phyloP scores from a whole-genome alignment of 2,329 filamentous ascomycete species.

The Zasmidium angulare region DNA sequence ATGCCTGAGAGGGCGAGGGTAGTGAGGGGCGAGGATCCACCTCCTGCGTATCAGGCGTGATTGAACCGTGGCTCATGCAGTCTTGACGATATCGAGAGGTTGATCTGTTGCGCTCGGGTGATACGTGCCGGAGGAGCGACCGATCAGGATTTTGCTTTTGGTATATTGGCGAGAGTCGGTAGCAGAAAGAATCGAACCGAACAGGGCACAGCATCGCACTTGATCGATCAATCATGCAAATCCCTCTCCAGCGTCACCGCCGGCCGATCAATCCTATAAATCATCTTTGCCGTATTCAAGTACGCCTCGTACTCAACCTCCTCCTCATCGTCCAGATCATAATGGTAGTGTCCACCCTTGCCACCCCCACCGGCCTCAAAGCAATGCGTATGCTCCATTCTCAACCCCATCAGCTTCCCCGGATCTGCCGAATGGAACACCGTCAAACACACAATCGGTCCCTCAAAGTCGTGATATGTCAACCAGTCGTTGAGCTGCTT shows the following conservation, averaged over 20 bases:
- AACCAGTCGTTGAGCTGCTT: conserved; percentile 31
- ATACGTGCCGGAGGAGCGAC: no score
- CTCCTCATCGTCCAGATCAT: conserved; percentile 23
- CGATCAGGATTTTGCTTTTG: no score
- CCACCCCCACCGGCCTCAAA: conserved; percentile 28
- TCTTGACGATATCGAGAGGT: no score
- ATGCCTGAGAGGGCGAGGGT: no score
- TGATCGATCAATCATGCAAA: conserved; percentile 25
- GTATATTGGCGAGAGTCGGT: no score
- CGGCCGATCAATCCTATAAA: conserved; percentile 34
- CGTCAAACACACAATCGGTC: conserved; percentile 33
- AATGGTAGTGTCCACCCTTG: conserved; percentile 33
- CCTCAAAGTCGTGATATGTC: conserved; percentile 30
- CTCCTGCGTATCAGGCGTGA: no score
- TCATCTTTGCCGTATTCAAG: conserved; percentile 31
- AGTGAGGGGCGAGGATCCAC: no score
- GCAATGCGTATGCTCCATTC: conserved; percentile 36
- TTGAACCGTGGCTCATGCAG: no score
- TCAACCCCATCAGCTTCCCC: conserved; percentile 26
- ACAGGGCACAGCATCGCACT: no score
- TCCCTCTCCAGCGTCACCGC: conserved; percentile 27
- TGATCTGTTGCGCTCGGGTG: no score
- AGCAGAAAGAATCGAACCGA: no score
- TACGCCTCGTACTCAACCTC: conserved; percentile 35
- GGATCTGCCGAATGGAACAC: conserved; percentile 33